Base-by-base conservation (phyloP, 2,329 filamentous ascomycete species). In the Chalaropsis ovoidea region DNA sequence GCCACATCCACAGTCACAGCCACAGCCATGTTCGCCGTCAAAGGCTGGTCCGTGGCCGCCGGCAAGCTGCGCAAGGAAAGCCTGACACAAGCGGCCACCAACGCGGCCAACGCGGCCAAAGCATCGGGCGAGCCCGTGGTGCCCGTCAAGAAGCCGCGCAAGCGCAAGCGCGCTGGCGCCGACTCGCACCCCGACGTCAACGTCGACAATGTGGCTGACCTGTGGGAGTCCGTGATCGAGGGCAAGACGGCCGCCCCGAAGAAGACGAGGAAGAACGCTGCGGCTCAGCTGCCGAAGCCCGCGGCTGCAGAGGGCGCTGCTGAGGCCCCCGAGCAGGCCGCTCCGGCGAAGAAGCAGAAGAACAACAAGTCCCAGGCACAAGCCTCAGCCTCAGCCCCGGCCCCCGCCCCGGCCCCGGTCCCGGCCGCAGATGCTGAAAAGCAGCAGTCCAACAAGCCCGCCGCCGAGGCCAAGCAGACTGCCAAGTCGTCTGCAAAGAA, bases 41-140 rank as follows among this genome's bases (percentile, higher is more conserved):
- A 89, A 72, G 94, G 94, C 70, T 96, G 93, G 92, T 90, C 90
- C 47, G 81, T 96, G 43, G 84, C 89, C 65, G 82, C 86, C 68
- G 83, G 85, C 70, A 78, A 78, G 63, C 82, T 95, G 69, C 90
- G 90, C 75, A 76, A 84, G 39, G 90, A 96, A 76, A 81, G 78
- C 68, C 67, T 70, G 11, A 65, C 64, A 17, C 66, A 67, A 10
- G 63, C 56, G 31, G 62, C 67, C 19, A 54, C 39, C 15, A 65
- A 45, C 39, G 70, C 73, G 8, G 72, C 71, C 60, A 71, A 71
- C 41, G 73, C 72, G 27, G 70, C 72, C 24, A 71, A 75, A 1
- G 72, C 52, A 27, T 43, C 61, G n/a, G 61, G 66, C 49, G 47
- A 63, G 52, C 49, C 45, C 31, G 27, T 41, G 6, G 60, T 41